phyloP scores from a whole-genome alignment of 2,329 filamentous ascomycete species.

The Colletotrichum sp. region DNA sequence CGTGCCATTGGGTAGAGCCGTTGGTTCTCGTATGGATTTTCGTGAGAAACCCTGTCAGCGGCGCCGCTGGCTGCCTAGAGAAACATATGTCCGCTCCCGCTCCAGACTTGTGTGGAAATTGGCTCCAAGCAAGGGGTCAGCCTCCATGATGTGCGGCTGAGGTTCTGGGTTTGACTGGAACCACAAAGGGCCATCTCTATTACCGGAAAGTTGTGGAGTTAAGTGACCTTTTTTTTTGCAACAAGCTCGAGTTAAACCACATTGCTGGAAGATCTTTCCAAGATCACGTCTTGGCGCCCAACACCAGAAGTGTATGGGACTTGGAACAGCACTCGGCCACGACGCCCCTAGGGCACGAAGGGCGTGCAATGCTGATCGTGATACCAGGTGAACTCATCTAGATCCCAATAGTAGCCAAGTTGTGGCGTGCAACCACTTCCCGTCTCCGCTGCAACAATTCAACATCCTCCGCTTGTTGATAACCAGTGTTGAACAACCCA shows the following conservation, averaged over 20 bases:
- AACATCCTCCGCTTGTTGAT: background rate
- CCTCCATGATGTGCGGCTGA: background rate
- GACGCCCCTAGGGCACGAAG: background rate
- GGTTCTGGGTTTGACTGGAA: background rate
- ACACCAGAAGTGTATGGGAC: background rate
- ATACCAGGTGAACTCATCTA: background rate
- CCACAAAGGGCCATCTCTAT: background rate
- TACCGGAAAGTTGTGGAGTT: background rate
- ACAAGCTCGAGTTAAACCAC: background rate
- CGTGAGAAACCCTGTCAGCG: background rate
- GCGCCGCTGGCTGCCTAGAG: conserved; percentile 8
- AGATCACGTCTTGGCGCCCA: background rate
- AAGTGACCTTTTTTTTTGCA: background rate
- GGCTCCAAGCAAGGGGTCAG: background rate
- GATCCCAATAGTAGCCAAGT: background rate
- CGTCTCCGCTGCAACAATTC: background rate
- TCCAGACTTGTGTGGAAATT: background rate
- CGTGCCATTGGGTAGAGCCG: background rate
- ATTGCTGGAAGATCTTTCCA: background rate
- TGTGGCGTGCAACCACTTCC: background rate
- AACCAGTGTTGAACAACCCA: background rate
- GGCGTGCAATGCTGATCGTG: background rate
- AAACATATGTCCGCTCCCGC: background rate
- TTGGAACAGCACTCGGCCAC: background rate
- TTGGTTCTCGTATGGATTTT: conserved; percentile 1